A percentile compares a stretch with the other conserved stretches of the same genome.
phyloP scores from a whole-genome alignment of 768 basidiomycete genomes.

The Phylloporus sp. region DNA sequence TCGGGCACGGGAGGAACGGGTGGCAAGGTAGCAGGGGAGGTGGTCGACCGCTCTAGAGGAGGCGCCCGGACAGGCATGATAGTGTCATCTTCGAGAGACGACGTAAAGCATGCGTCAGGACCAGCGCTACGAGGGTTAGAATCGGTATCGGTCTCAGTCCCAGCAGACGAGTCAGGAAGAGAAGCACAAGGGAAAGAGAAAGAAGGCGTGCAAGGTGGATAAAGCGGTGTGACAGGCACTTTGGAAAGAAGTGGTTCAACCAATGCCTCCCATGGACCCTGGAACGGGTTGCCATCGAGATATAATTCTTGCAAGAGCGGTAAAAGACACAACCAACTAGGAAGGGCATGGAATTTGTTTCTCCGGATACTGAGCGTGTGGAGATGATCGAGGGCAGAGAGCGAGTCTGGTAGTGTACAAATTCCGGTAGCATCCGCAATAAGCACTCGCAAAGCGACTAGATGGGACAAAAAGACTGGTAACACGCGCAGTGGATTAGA shows the following conservation, averaged over 20 bases:
- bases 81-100: constrained; percentile 60
- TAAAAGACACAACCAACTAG: constrained; percentile 94
- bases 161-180: constrained; percentile 42
- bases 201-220: constrained; percentile 63
- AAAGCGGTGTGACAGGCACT: constrained; percentile 53
- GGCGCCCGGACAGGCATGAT: constrained; percentile 63
- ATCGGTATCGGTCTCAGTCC: constrained; percentile 50
- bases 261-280: constrained; percentile 87
- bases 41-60: constrained; percentile 48
- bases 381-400: constrained; percentile 70
- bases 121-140: constrained; percentile 47
- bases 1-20: constrained; percentile 22
- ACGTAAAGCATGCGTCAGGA: constrained; percentile 25
- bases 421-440: constrained; percentile 92
- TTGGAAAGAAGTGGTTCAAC: constrained; percentile 79
- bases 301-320: constrained; percentile 78
- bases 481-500: constrained; percentile 89
- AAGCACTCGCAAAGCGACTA: constrained; percentile 77
- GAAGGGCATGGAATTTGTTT: constrained; percentile 84
- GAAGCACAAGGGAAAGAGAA: constrained; percentile 50
- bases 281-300: constrained; percentile 96
- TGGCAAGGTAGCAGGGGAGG: constrained; percentile 41
- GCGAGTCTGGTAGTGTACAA: constrained; percentile 65
- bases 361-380: constrained; percentile 87
- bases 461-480: constrained; percentile 80